phyloP scores from a whole-genome alignment of 129 eudicot species.

The Dittrichia graveolens region DNA sequence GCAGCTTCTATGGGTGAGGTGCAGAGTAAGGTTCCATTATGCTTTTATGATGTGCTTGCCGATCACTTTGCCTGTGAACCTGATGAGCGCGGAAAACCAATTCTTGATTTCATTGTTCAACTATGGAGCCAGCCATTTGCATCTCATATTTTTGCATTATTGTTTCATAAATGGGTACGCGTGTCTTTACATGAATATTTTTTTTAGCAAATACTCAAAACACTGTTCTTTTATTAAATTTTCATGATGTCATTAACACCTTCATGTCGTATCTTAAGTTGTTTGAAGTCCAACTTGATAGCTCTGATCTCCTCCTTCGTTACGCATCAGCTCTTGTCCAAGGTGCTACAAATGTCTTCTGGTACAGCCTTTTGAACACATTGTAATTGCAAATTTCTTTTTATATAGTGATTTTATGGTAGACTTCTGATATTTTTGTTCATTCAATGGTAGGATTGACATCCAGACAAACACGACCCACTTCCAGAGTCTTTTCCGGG shows the following conservation, averaged over 20 bases:
- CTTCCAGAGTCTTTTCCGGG: slow-evolving; percentile 80
- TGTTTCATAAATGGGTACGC: slow-evolving; percentile 89
- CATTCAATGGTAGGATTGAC: slow-evolving; percentile 69
- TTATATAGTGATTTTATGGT: too few relatives aligned
- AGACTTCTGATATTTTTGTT: neutral
- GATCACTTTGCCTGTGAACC: slow-evolving; percentile 77
- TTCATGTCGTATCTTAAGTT: slow-evolving; percentile 45
- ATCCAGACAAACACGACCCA: slow-evolving; percentile 87
- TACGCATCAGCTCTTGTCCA: slow-evolving; percentile 95
- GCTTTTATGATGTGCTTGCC: slow-evolving; percentile 85
- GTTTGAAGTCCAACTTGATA: slow-evolving; percentile 84
- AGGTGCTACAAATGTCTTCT: slow-evolving; percentile 93
- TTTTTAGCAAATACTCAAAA: neutral
- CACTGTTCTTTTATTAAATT: neutral
- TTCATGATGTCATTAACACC: neutral
- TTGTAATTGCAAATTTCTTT: neutral
- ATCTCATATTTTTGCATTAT: slow-evolving; percentile 63
- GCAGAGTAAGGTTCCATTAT: slow-evolving; percentile 44
- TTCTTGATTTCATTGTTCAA: slow-evolving; percentile 72
- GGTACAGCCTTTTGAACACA: slow-evolving; percentile 49
- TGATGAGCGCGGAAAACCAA: slow-evolving; percentile 57
- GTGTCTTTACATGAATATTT: slow-evolving; percentile 10
- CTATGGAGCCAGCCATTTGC: slow-evolving; percentile 94
- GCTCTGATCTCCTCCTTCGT: slow-evolving; percentile 78
- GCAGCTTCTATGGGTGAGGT: slow-evolving; percentile 26